Base-by-base conservation (phyloP, 768 basidiomycete species). In the Suillus subalutaceus region DNA sequence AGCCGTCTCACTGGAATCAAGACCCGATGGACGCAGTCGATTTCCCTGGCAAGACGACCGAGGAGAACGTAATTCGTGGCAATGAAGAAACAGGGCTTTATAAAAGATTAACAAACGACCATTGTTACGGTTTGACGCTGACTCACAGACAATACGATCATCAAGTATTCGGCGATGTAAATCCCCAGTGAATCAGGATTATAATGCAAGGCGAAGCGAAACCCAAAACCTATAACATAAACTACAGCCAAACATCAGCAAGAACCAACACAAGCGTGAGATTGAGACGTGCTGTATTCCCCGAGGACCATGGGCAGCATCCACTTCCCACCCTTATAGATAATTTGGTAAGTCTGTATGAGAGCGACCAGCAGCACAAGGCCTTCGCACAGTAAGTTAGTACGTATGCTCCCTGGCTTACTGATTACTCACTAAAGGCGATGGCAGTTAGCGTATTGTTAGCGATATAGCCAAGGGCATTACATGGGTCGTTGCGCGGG, bases 81-180 rank as follows among this genome's bases (percentile, higher is more conserved):
- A 67, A 90, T 88, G 77, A 92, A 92, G 35, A 88, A 90, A 72
- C 91, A 92, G 6, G 90, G 90, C 87, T 88, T 61, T 13, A 10
- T 16, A 57, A 44, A 30, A 20, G 38, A 57, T 35, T 37, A 68
- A 38, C 15, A 50, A 43, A 52, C 20, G 52, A 32, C 8, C 30
- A 46, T 59, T 37, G 41, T 16, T 26, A 23, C 10, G 40, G 56
- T 61, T 12, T n/a, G 20, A 67, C 35, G 43, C 30, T n/a, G 16
- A 61, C 69, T 20, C 65, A 74, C 88, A 6, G 87, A 85, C 56
- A 90, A 80, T 9, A 86, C 87, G 66, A 89, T 83, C 71, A 89
- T 83, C 10, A 89, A 73, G 67, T 89, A 86, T 72, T 88, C 83
- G 0, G 78, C 74, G 62, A 88, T 88, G 71, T 86, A 88, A 6